Evolutionary conservation across 805 yeast species (phyloP).

Genomic region (Hanseniaspora guilliermondii): DNA sequence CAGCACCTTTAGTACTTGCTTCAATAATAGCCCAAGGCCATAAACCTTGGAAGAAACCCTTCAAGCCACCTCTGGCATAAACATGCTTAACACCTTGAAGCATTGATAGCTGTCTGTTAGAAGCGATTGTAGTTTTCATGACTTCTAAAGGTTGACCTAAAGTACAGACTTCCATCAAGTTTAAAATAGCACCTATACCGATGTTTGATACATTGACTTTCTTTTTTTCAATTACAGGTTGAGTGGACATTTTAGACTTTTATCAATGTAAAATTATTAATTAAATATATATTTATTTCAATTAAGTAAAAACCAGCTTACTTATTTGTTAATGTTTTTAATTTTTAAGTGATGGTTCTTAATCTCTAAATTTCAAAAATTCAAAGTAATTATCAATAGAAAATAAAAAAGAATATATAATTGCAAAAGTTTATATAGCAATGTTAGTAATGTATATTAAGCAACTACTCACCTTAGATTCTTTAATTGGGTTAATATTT

Average conservation of each 20-base stretch:
- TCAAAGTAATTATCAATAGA: no score
- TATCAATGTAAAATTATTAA: background rate
- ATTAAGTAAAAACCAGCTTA: background rate
- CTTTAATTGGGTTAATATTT: no score
- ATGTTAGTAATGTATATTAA: no score
- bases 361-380: no score
- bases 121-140: slow-evolving; percentile 95
- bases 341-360: no score
- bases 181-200: slow-evolving; percentile 83
- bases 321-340: background rate
- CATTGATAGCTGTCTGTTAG: slow-evolving; percentile 65
- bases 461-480: no score
- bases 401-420: no score
- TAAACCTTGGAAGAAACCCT: slow-evolving; percentile 92
- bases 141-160: slow-evolving; percentile 97
- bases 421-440: no score
- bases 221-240: slow-evolving; percentile 47
- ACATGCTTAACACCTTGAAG: slow-evolving; percentile 58
- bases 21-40: slow-evolving; percentile 99
- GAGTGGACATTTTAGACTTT: slow-evolving; percentile 6
- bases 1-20: slow-evolving; percentile 98
- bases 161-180: slow-evolving; percentile 84
- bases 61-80: slow-evolving; percentile 85
- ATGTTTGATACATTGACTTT: slow-evolving; percentile 82
- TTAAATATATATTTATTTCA: background rate